phyloP scores from a whole-genome alignment of 192 early-diverging fungal species.

The Coemansia sp. region DNA sequence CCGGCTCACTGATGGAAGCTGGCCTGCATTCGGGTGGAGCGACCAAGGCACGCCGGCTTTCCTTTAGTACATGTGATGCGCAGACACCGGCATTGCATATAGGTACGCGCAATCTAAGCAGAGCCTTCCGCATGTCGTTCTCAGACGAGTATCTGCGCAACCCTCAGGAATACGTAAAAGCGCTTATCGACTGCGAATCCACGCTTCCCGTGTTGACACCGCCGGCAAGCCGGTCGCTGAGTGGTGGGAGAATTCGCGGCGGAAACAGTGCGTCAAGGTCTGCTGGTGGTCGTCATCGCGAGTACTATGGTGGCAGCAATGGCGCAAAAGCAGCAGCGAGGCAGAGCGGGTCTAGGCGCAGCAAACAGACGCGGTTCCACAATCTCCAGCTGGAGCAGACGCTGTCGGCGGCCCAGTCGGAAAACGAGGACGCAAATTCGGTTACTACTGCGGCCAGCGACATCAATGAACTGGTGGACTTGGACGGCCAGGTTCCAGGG shows the following conservation, averaged over 20 bases:
- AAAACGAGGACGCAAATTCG: slow-evolving; percentile 47
- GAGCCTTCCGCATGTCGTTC: slow-evolving; percentile 52
- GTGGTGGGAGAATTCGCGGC: not conserved
- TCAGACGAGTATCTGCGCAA: slow-evolving; percentile 48
- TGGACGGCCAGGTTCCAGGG: slow-evolving; percentile 26
- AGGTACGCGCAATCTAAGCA: slow-evolving; percentile 14
- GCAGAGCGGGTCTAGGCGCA: slow-evolving; percentile 18
- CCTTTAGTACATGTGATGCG: slow-evolving; percentile 19
- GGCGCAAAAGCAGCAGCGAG: slow-evolving; percentile 2
- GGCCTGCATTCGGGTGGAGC: not conserved
- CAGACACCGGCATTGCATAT: slow-evolving; percentile 8
- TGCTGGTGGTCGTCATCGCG: not conserved
- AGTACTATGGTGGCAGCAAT: not conserved
- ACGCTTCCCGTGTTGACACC: slow-evolving; percentile 1
- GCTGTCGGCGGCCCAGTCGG: slow-evolving; percentile 21
- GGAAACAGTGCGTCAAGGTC: not conserved
- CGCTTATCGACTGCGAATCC: slow-evolving; percentile 37
- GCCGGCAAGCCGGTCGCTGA: slow-evolving; percentile 12
- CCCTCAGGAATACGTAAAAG: slow-evolving; percentile 51
- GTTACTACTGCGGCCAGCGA: slow-evolving; percentile 39
- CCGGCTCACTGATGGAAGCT: not conserved
- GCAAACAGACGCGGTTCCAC: slow-evolving; percentile 30
- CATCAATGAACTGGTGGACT: slow-evolving; percentile 34
- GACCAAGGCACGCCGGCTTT: slow-evolving; percentile 34
- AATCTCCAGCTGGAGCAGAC: slow-evolving; percentile 53